Percentiles rank a stretch among this genome's conserved stretches.
These are phyloP conservation scores for Diaporthe citriasiana DNA, from an alignment of 2,329 filamentous ascomycete species.

Conservation along the genomic window DNA sequence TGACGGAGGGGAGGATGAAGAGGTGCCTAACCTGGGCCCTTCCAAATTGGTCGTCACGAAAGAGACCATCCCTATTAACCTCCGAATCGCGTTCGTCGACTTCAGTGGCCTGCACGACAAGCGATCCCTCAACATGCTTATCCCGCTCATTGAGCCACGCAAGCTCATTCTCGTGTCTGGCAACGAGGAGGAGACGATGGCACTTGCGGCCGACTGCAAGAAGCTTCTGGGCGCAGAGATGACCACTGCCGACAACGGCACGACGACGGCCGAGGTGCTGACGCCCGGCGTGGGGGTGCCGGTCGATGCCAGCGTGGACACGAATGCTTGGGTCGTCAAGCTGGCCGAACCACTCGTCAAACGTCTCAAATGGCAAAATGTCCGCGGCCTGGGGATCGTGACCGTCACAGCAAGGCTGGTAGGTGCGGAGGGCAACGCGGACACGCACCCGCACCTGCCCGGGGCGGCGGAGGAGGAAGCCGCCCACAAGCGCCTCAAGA, in stretches of 20 bases:
- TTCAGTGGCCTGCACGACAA: slow-evolving; percentile 94
- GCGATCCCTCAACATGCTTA: slow-evolving; percentile 92
- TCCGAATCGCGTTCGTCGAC: slow-evolving; percentile 89
- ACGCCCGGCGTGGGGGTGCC: slow-evolving; percentile 80
- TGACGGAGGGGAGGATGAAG: slow-evolving; percentile 70
- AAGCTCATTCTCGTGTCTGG: slow-evolving; percentile 96
- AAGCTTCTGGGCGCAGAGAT: slow-evolving; percentile 68
- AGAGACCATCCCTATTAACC: slow-evolving; percentile 75
- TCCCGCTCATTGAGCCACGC: slow-evolving; percentile 92
- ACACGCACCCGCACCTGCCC: slow-evolving; percentile 45
- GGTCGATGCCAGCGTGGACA: slow-evolving; percentile 95
- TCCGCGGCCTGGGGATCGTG: slow-evolving; percentile 89
- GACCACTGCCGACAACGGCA: slow-evolving; percentile 52
- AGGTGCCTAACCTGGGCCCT: slow-evolving; percentile 70
- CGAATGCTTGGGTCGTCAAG: slow-evolving; percentile 96
- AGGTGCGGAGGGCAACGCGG: slow-evolving; percentile 57
- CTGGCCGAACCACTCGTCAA: slow-evolving; percentile 87
- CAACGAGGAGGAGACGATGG: slow-evolving; percentile 80
- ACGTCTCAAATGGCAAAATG: slow-evolving; percentile 93
- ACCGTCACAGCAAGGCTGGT: slow-evolving; percentile 84
- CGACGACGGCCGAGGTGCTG: slow-evolving; percentile 77
- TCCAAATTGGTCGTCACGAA: slow-evolving; percentile 79
- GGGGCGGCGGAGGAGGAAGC: slow-evolving; percentile 62
- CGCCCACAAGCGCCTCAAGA: slow-evolving; percentile 66
- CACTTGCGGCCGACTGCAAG: slow-evolving; percentile 84